phyloP scores from a whole-genome alignment of 1,284 basidiomycete species.

The Microbotryum scabiosae region DNA sequence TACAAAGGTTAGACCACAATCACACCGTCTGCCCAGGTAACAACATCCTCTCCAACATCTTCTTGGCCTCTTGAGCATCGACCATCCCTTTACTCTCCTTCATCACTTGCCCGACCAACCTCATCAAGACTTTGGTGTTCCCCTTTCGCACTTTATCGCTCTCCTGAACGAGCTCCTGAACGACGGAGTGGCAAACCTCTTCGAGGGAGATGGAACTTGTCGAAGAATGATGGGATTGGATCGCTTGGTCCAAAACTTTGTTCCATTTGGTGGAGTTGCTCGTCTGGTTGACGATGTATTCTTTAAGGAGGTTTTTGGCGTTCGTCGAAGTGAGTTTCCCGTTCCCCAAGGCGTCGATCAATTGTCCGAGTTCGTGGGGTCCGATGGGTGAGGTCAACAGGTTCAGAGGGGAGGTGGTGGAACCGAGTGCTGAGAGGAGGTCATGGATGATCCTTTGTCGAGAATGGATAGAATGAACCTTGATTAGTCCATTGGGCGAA shows the following conservation, averaged over 20 bases:
- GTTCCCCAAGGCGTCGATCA: constrained; percentile 66
- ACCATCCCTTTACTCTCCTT: constrained; percentile 68
- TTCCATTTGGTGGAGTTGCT: constrained; percentile 19
- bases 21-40: no score
- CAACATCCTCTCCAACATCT: constrained; percentile 21
- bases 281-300: constrained; percentile 23
- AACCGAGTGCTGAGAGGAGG: constrained; percentile 53
- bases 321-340: constrained; percentile 52
- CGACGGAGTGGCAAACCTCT: constrained; percentile 44
- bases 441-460: constrained; percentile 73
- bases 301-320: constrained; percentile 36
- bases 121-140: constrained; percentile 72
- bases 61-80: constrained; percentile 47
- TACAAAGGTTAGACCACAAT: no score
- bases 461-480: neutral
- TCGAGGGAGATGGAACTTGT: constrained; percentile 30
- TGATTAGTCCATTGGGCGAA: no score
- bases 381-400: constrained; percentile 60
- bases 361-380: constrained; percentile 57
- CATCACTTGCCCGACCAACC: constrained; percentile 85
- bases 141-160: constrained; percentile 61
- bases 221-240: constrained; percentile 6
- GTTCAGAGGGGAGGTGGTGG: constrained; percentile 49
- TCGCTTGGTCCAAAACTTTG: neutral
- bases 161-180: constrained; percentile 61